Base-by-base conservation (phyloP, 2,329 filamentous ascomycete species). In the Diplodia scrobiculata region DNA sequence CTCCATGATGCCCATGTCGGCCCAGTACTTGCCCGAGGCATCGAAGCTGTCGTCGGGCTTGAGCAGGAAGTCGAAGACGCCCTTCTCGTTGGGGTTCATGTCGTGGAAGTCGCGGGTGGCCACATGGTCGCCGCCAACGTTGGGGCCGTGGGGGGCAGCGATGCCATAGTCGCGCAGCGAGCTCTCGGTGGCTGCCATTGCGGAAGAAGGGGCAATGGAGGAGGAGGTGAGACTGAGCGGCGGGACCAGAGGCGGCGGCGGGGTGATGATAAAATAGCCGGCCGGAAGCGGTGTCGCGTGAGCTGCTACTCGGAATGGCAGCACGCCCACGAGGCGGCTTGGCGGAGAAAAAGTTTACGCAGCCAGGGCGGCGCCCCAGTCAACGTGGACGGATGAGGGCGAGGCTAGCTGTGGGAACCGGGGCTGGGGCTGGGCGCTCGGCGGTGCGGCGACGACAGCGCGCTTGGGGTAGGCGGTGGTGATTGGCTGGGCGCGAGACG, bases 21-120 rank as follows among this genome's bases (percentile, higher is more conserved):
- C 94, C 93, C 93, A 98, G 84, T 98, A 98, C 70, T 87, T 84
- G 68, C 94, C 94, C 21, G 93, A 86, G 65, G 84, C 79, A 66
- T 90, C 91, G 80, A 94, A 97, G 69, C 88, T 90, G 80, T 98
- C 94, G 74, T 96, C 91, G 2, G 94, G 94, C 65, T 91, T 90
- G 66, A 96, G 90, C 67, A 97, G 82, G 71, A 89, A 86, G 72
- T 89, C 84, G 81, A 97, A 96, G 72, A 89, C 84, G 50, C 81
- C 82, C 68, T 82, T 81, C 75, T 90, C 87, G 67, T 83, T 79
- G 41, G 79, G 73, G 69, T 82, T 84, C 86, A 89, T 88, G 70
- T 76, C 71, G 71, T 74, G 70, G 50, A 79, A 66, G 53, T 81
- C 74, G 54, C 73, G 72, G 13, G 80, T 81, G 9, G 79, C 80